These are phyloP conservation scores for Oryza glumipatula DNA, from an alignment of 176 grass and related monocot species.

Conservation along the genomic window DNA sequence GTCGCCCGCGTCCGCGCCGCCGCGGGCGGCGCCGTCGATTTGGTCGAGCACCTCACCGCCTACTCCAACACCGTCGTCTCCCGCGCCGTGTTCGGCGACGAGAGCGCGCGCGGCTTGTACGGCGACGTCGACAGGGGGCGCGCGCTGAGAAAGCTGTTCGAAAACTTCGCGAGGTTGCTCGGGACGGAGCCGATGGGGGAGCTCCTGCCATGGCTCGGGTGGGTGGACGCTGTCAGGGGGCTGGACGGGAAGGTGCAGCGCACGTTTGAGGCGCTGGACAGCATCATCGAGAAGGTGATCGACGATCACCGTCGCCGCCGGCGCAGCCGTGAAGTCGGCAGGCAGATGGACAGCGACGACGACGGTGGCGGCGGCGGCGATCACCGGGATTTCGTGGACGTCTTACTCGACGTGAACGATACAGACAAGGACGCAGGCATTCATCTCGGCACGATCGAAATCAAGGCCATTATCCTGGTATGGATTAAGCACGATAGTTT, in stretches of 20 bases:
- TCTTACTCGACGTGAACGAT: conserved; percentile 17
- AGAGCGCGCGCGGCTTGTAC: background rate
- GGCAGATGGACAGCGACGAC: background rate
- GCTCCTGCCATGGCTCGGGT: conserved; percentile 42
- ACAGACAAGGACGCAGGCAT: background rate
- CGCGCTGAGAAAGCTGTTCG: background rate
- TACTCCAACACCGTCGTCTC: background rate
- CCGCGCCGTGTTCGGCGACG: conserved; percentile 23
- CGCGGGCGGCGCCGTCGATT: no score
- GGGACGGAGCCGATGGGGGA: conserved; percentile 29
- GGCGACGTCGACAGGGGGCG: background rate
- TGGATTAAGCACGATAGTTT: no score
- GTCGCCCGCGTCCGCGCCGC: background rate
- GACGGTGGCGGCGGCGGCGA: no score
- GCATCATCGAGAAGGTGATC: conserved; percentile 38
- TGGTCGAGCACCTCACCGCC: background rate
- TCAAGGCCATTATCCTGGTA: conserved; percentile 49
- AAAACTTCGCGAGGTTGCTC: background rate
- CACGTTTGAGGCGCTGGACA: conserved; percentile 25
- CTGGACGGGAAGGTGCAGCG: conserved; percentile 10
- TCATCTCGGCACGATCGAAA: conserved; percentile 2
- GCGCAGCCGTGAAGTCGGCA: background rate
- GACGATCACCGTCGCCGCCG: conserved; percentile 3
- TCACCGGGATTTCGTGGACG: conserved; percentile 33
- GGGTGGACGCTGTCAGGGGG: conserved; percentile 46